A percentile compares a stretch with the other conserved stretches of the same genome.
These are phyloP conservation scores for Closterium sp. DNA, from an alignment of 139 green algal species.

Conservation along the genomic window DNA sequence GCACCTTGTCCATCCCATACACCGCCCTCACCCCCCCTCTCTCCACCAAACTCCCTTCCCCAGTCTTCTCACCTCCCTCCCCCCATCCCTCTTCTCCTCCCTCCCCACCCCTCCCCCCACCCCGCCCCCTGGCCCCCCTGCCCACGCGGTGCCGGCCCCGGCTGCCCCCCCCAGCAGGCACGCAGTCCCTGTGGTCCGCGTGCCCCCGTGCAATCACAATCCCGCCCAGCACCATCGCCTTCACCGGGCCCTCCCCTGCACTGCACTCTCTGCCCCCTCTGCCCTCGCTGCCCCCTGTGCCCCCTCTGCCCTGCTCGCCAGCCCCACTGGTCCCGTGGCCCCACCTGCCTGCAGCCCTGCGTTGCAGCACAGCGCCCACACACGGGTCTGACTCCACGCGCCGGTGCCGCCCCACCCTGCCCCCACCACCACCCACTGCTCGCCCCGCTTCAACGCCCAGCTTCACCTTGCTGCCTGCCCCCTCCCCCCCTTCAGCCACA, in stretches of 20 bases:
- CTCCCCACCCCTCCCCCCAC: neutral
- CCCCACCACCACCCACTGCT: neutral
- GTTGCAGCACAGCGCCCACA: neutral
- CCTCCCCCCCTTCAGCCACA: too few relatives aligned
- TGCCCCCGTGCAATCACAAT: neutral
- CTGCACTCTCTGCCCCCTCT: too few relatives aligned
- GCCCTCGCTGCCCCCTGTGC: neutral
- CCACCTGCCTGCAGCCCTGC: neutral
- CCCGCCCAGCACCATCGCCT: neutral
- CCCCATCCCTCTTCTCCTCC: neutral
- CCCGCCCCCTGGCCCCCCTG: neutral
- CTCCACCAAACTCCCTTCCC: neutral
- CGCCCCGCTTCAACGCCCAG: too few relatives aligned
- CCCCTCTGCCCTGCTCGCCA: neutral
- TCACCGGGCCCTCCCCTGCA: neutral
- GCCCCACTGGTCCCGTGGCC: neutral
- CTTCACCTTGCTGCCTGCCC: too few relatives aligned
- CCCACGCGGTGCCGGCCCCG: neutral
- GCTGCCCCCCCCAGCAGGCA: neutral
- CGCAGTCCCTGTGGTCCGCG: neutral
- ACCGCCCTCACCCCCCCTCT: neutral
- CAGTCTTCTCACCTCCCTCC: neutral
- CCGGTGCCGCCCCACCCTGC: neutral
- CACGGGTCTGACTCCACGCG: neutral
- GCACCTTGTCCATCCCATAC: neutral